Base-by-base conservation (phyloP, 2,329 filamentous ascomycete species). In the Aureobasidium sp. region DNA sequence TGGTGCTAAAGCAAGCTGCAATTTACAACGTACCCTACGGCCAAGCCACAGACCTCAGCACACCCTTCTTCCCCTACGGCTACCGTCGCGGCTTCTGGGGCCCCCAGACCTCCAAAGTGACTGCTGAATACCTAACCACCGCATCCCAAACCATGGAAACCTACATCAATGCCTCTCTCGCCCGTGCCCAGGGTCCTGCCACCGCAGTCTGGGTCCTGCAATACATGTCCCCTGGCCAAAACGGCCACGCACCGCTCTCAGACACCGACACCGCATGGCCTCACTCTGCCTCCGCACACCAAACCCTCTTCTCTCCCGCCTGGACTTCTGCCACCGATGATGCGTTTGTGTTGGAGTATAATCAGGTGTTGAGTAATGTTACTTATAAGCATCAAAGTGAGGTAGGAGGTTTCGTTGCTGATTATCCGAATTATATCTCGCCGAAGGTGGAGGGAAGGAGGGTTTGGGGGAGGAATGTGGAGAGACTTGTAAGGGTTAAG, bases 381-480 rank as follows among this genome's bases (percentile, higher is more conserved):
- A 66, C 63, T 8, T 39, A 57, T 20, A 25, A 17, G 1, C 61
- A 63, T 36, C 60, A 66, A 47, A 34, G 37, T 5, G 27, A 14
- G 22, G n/a, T 63, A 5, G 55, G 45, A 8, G 4, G 20, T 9
- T 59, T 52, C 34, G 27, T 64, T 12, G 61, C 61, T 11, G 61
- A 64, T 36, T 66, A 64, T 47, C 61, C 63, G 17, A 66, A 66
- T 44, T 64, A 64, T 41, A 64, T 64, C 12, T 64, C 57, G 37
- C 64, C 64, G 5, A 49, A 51, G 17, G 61, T 47, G 12, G 45
- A 51, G 31, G 64, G 44, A 6, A 25, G 52, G 11, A 29, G 49
- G 45, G 61, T 63, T 6, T 64, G 57, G 39, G 59, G 60, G 15
- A 53, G 58, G 6, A 66, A 66, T 58, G 44, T 63, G 9, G 25